Evolutionary conservation across 495 filamentous ascomycete species (phyloP), one percentile per base, ranked within the genome.

Genomic region (Lophium mytilinum): DNA sequence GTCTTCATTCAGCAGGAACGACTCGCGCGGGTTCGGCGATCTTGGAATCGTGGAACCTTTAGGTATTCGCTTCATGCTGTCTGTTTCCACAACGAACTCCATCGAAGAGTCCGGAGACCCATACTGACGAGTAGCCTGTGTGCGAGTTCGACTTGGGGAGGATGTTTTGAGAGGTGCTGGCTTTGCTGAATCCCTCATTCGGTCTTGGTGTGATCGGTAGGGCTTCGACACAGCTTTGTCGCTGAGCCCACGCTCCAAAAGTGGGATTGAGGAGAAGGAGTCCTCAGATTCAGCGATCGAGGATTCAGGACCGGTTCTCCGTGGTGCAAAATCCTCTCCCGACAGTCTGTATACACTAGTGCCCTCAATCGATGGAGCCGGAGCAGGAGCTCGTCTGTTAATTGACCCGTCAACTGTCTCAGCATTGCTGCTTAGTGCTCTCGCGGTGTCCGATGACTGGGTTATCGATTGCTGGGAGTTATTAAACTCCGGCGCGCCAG

Each of bases 221-320:
- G 52, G 51, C 19, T 14, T 33, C 11, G 56, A 71, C 2, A 69
- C 9, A 10, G 71, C 76, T 57, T 80, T 72, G 53, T 87, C 83
- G 14, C 80, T 84, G 37, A 89, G 68, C 7, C 81, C 88, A 42
- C 87, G 76, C 53, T 93, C 85, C 18, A 93, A 78, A 11, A 93
- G 72, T 6, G 89, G 89, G 47, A 82, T 83, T 0, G 89, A 89
- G 42, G 80, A 84, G 61, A 91, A 90, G 0, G 88, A 94, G 40
- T 81, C 78, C 55, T 85, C 83, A 1, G 81, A 84, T 5, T 52
- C 59, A 0, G 53, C 57, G 8, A 21, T 51, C 15, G 61, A 64
- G 12, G 41, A 46, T 2, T 49, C 37, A 6, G 36, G 49, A 17
- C 0, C 50, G 8, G 50, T 53, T 10, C 41, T 33, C 0, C 54